phyloP scores from a whole-genome alignment of 805 yeast species.

The Torulaspora maleeae region DNA sequence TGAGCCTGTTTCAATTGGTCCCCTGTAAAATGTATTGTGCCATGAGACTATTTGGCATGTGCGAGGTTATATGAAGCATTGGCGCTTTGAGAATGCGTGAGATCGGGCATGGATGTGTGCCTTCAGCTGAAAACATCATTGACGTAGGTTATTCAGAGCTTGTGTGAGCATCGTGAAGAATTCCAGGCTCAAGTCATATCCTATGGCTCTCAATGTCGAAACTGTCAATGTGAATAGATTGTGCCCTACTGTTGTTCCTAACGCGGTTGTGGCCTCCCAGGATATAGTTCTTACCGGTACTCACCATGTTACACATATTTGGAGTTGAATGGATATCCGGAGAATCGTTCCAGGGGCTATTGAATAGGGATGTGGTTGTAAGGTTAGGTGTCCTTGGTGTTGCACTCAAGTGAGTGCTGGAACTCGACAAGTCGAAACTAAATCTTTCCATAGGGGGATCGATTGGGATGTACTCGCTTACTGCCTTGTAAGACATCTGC shows the following conservation, averaged over 20 bases:
- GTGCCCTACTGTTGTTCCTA: constrained; percentile 33
- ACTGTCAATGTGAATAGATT: constrained; percentile 35
- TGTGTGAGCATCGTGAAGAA: too few species aligned
- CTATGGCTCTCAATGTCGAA: constrained; percentile 15
- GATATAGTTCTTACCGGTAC: constrained; percentile 34
- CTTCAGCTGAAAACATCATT: too few species aligned
- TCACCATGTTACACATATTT: constrained; percentile 23
- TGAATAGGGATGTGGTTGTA: constrained; percentile 8
- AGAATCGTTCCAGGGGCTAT: constrained; percentile 22
- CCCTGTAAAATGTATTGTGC: too few species aligned
- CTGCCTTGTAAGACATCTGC: too few species aligned
- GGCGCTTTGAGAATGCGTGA: too few species aligned
- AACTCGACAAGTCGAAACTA: not conserved
- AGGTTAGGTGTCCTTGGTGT: constrained; percentile 20
- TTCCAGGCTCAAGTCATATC: not conserved
- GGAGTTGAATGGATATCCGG: constrained; percentile 13
- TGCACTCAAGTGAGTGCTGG: not conserved
- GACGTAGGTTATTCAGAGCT: too few species aligned
- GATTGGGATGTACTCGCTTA: not conserved
- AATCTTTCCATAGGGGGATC: not conserved
- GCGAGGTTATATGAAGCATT: too few species aligned
- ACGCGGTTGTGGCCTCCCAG: constrained; percentile 33
- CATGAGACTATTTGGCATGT: too few species aligned
- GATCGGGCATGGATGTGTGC: too few species aligned
- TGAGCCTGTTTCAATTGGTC: too few species aligned